Base-by-base conservation (phyloP, 1,139 yeast species). In the Geotrichum cucujoidarum region DNA sequence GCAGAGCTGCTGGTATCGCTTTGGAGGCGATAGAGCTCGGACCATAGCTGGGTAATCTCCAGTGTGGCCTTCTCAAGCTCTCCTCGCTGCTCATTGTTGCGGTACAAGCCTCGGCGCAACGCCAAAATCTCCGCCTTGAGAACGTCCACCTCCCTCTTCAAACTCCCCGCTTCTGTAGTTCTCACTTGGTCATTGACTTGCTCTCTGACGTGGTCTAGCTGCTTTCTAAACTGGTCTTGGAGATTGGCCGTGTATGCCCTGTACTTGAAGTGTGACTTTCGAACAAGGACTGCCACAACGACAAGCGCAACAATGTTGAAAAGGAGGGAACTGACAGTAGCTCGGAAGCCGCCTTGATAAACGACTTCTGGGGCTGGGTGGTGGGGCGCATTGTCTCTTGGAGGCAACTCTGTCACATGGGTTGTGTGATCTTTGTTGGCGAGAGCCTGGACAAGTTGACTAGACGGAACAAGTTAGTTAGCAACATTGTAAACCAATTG, bases 141-240 rank as follows among this genome's bases (percentile, higher is more conserved):
- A 3, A n/a, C 31, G 16, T 34, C 34, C 2, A 32, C 24, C n/a
- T 33, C 38, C 22, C 17, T 34, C 16, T 43, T 50, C 3, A 45
- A 35, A 2, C 43, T 36, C 3, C 64, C 57, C 1, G 65, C 56
- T 20, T 56, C 53, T 39, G 57, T 56, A 0, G 61, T 59, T 20
- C 32, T 45, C 13, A 35, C 14, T 3, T 43, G 38, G 16, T 34
- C 36, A 17, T 84, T 89, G 33, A 87, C 73, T 60, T 86, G 21
- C 11, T 10, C 25, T 21, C 24, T 31, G 6, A 30, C 11, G 13
- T 31, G 20, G 13, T 33, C 18, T 16, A 44, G 20, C 16, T 37
- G 47, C 6, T 11, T 20, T 25, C 35, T 37, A 24, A 20, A 37
- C 11, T 37, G 39, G 13, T 16, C 34, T 18, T 38, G 47, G 27